Conservation (phyloP, 2,329 filamentous ascomycete species). For the Diaporthe citri region DNA sequence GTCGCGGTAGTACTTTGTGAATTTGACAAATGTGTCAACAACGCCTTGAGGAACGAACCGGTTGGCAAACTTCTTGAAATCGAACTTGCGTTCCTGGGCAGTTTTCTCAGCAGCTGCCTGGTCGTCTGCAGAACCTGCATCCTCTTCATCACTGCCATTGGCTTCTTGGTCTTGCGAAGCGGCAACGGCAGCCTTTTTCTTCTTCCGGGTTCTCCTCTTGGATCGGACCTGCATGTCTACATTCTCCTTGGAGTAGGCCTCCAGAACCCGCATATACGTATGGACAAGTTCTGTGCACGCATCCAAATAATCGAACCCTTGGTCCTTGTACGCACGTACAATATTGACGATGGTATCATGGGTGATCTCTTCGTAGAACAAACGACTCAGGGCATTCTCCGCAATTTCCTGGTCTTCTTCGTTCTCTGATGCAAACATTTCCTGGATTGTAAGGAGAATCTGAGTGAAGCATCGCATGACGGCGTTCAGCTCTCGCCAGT, state of each 20-base stretch:
- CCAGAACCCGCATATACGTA: constrained; percentile 91
- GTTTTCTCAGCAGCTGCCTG: constrained; percentile 76
- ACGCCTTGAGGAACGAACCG: constrained; percentile 88
- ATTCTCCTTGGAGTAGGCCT: constrained; percentile 95
- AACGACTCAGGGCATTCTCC: constrained; percentile 93
- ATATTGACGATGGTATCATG: constrained; percentile 89
- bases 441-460: constrained; percentile 90
- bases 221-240: constrained; percentile 93
- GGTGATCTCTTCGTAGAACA: constrained; percentile 98
- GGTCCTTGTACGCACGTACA: constrained; percentile 88
- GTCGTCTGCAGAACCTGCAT: constrained; percentile 80
- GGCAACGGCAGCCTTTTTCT: constrained; percentile 67
- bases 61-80: constrained; percentile 85
- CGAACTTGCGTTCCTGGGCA: constrained; percentile 89
- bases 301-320: constrained; percentile 94
- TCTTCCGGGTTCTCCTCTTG: constrained; percentile 79
- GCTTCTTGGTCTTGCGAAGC: constrained; percentile 53
- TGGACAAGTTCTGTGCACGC: constrained; percentile 91
- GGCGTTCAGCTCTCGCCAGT: constrained; percentile 87
- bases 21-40: constrained; percentile 88
- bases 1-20: constrained; percentile 85
- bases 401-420: constrained; percentile 99
- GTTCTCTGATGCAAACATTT: constrained; percentile 85
- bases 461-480: constrained; percentile 96
- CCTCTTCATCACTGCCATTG: constrained; percentile 67